Evolutionary conservation across 2,329 filamentous ascomycete genomes (phyloP).

Genomic region (Xylaria digitata): DNA sequence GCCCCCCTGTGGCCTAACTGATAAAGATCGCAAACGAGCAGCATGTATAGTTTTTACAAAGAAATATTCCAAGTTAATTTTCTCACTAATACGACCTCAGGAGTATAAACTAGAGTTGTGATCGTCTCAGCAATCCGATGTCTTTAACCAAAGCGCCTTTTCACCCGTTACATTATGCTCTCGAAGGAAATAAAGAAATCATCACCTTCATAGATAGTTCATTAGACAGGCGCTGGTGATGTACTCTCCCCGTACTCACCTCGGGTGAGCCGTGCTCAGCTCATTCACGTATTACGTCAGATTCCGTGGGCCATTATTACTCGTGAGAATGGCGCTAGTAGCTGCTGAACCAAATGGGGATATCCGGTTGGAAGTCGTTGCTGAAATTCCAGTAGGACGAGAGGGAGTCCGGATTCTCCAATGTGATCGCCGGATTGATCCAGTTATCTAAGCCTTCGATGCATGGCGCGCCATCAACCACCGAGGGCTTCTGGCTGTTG

Average conservation of each 20-base stretch:
- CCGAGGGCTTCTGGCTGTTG: background rate
- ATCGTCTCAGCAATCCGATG: background rate
- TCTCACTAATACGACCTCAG: too few species aligned
- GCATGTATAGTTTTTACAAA: too few species aligned
- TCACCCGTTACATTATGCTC: background rate
- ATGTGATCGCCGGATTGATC: conserved; percentile 10
- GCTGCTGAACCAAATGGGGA: conserved; percentile 36
- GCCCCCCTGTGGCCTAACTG: too few species aligned
- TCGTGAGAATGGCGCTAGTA: conserved; percentile 13
- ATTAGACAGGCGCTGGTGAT: background rate
- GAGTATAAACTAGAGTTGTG: background rate
- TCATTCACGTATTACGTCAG: background rate
- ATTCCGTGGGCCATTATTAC: background rate
- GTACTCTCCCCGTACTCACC: too few species aligned
- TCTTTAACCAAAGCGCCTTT: conserved; percentile 1
- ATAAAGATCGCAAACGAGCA: too few species aligned
- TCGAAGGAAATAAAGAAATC: background rate
- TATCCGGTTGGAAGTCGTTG: conserved; percentile 35
- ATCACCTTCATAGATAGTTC: background rate
- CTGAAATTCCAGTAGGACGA: conserved; percentile 30
- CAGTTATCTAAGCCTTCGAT: conserved; percentile 31
- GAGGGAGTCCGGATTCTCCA: conserved; percentile 22
- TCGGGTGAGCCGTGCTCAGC: background rate
- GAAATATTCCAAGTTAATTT: too few species aligned
- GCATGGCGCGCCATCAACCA: background rate